Percentiles rank a stretch among this genome's conserved stretches.
phyloP scores from a whole-genome alignment of 257 asterid species.

The Leptodermis oblonga region DNA sequence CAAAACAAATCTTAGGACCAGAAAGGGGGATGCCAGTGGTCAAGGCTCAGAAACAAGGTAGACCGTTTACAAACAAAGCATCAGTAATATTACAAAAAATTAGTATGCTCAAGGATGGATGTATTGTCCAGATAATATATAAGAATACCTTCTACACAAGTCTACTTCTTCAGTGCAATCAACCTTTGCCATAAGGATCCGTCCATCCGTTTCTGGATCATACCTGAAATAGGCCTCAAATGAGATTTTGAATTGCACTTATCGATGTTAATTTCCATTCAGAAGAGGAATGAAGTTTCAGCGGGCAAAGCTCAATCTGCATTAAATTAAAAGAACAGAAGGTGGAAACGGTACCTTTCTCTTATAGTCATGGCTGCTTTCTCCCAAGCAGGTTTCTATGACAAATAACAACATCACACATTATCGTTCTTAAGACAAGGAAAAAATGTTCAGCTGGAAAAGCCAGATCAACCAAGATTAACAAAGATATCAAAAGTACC shows the following conservation, averaged over 20 bases:
- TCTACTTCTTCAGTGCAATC: conserved; percentile 85
- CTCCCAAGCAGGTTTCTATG: conserved; percentile 99
- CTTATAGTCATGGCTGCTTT: conserved; percentile 81
- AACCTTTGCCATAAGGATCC: conserved; percentile 78
- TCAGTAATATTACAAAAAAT: background rate
- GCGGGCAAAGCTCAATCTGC: conserved; percentile 7
- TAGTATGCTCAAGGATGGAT: background rate
- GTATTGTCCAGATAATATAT: background rate
- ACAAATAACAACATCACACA: conserved; percentile 13
- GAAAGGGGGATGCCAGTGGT: background rate
- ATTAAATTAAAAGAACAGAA: conserved; percentile 16
- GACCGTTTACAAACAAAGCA: background rate
- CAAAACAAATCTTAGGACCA: background rate
- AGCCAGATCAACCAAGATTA: conserved; percentile 13
- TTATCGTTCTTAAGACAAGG: background rate
- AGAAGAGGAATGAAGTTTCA: conserved; percentile 17
- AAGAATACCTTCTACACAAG: conserved; percentile 70
- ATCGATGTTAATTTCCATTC: conserved; percentile 19
- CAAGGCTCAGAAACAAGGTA: background rate
- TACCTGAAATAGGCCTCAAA: conserved; percentile 38
- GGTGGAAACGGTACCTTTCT: conserved; percentile 55
- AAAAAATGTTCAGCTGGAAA: conserved; percentile 1
- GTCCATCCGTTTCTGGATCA: conserved; percentile 85
- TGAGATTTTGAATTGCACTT: conserved; percentile 22
- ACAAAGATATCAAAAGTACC: conserved; percentile 41